Percentiles rank a stretch among this genome's conserved stretches.
Evolutionary conservation across 2,329 filamentous ascomycete species (phyloP).

Genomic region (Colletotrichum trifolii): DNA sequence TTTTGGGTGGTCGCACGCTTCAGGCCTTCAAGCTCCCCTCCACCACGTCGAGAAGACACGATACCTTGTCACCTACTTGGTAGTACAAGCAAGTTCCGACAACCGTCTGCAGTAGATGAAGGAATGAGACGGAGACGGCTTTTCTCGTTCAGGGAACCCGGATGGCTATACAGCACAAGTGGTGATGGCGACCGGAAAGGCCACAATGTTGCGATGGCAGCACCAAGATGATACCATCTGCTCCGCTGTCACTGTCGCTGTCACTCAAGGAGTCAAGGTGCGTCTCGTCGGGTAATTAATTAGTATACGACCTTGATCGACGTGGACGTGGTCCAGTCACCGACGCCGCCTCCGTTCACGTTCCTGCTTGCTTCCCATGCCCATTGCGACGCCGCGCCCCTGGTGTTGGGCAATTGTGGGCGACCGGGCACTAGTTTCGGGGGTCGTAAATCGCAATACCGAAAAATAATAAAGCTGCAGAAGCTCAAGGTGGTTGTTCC

Average conservation of each 20-base stretch:
- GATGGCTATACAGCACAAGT: not conserved
- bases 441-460: conserved; percentile 1
- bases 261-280: not conserved
- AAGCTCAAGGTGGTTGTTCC: conserved; percentile 21
- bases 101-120: not conserved
- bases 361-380: conserved; percentile 18
- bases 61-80: too few species aligned
- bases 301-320: not conserved
- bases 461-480: not conserved
- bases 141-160: not conserved
- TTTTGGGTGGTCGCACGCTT: too few species aligned
- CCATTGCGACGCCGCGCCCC: conserved; percentile 32
- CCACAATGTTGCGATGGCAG: conserved; percentile 4
- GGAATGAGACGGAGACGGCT: not conserved
- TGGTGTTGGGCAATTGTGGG: conserved; percentile 33
- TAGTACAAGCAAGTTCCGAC: too few species aligned
- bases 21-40: not conserved
- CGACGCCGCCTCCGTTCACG: conserved; percentile 11
- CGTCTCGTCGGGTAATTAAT: not conserved
- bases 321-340: conserved; percentile 4
- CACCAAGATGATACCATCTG: conserved; percentile 18
- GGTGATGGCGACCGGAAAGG: not conserved
- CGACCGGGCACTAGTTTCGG: conserved; percentile 18
- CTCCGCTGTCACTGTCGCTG: not conserved
- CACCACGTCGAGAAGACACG: not conserved